phyloP scores from a whole-genome alignment of 768 basidiomycete species.

The Pisolithus albus region DNA sequence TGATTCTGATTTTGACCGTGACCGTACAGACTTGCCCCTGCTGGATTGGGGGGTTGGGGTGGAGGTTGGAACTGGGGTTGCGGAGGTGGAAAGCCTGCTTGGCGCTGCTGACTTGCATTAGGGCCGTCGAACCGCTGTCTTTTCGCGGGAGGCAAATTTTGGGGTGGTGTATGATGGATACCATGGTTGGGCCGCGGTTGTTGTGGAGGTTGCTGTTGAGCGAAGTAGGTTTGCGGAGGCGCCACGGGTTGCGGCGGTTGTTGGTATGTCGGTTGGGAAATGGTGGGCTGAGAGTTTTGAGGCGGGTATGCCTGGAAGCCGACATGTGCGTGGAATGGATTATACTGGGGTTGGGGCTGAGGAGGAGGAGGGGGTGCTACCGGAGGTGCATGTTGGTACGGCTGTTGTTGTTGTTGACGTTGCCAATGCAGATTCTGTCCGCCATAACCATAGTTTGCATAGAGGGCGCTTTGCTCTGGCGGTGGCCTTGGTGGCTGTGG shows the following conservation, averaged over 20 bases:
- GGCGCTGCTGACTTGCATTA: constrained; percentile 38
- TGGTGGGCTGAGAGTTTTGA: constrained; percentile 49
- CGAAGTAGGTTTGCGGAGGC: constrained; percentile 37
- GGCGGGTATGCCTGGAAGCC: constrained; percentile 64
- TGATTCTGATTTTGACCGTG: constrained; percentile 32
- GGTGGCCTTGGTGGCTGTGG: constrained; percentile 62
- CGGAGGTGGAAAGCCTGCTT: constrained; percentile 45
- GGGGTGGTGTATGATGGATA: constrained; percentile 59
- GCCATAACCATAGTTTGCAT: constrained; percentile 90
- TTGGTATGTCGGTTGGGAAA: constrained; percentile 42
- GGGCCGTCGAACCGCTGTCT: constrained; percentile 85
- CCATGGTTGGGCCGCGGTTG: constrained; percentile 38
- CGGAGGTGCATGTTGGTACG: constrained; percentile 42
- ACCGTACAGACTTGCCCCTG: constrained; percentile 18
- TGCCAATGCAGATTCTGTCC: constrained; percentile 57
- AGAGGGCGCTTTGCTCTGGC: constrained; percentile 75
- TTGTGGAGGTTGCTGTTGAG: constrained; percentile 32
- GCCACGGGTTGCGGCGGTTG: constrained; percentile 33
- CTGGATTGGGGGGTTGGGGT: constrained; percentile 19
- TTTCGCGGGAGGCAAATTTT: constrained; percentile 88
- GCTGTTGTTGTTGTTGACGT: constrained; percentile 60
- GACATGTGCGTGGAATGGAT: constrained; percentile 66
- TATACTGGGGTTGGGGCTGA: constrained; percentile 58
- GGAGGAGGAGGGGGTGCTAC: constrained; percentile 49
- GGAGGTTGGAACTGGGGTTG: constrained; percentile 53